Evolutionary conservation across 148 eudicot genomes (phyloP).

Genomic region (Camellia sinensis): DNA sequence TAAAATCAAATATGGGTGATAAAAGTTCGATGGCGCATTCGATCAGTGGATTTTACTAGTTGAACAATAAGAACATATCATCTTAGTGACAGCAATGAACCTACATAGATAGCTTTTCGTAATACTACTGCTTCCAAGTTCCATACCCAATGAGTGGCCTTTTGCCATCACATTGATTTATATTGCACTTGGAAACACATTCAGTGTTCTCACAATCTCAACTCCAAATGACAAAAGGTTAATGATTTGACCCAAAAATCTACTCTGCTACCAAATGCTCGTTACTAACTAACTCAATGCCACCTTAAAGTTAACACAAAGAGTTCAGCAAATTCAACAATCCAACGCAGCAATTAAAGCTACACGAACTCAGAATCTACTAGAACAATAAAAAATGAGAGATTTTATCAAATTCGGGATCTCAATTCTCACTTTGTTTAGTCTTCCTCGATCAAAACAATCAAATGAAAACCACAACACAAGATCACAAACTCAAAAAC

Average conservation of each 20-base stretch:
- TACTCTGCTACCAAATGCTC: neutral
- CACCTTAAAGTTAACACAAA: neutral
- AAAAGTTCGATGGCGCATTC: neutral
- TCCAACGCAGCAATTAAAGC: constrained; percentile 11
- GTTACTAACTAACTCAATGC: neutral
- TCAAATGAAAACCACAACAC: neutral
- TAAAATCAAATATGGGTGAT: neutral
- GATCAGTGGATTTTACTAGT: neutral
- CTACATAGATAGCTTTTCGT: neutral
- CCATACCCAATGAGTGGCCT: neutral
- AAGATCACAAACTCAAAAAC: neutral
- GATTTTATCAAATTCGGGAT: neutral
- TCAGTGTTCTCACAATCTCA: neutral
- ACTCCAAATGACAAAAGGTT: neutral
- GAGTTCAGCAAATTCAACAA: neutral
- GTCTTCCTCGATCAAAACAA: neutral
- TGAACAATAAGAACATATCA: neutral
- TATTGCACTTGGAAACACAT: neutral
- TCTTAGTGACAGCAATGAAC: neutral
- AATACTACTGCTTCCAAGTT: neutral
- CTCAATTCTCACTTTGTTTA: neutral
- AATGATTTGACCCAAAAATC: neutral
- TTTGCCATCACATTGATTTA: neutral
- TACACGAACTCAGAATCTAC: neutral
- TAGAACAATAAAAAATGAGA: neutral